Percentiles rank a stretch among this genome's conserved stretches.
phyloP scores from a whole-genome alignment of 2,329 filamentous ascomycete genomes.

The Pestalotiopsis sp. region DNA sequence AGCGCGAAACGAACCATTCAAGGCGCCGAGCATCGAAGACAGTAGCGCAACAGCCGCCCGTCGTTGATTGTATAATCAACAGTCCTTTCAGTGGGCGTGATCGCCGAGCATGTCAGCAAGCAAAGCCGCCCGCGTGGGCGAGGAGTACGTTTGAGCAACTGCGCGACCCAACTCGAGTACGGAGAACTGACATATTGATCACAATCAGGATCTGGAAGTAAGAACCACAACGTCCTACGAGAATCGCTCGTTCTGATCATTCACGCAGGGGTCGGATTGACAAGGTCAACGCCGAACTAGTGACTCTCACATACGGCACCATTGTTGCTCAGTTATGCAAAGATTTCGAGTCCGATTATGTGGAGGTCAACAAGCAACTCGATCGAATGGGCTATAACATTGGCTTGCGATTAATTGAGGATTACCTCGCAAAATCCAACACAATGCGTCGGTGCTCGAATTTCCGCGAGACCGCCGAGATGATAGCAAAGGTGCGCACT shows the following conservation, averaged over 20 bases:
- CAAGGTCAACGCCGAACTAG: conserved; percentile 97
- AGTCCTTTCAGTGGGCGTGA: background rate
- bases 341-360: conserved; percentile 92
- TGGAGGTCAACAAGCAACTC: conserved; percentile 94
- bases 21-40: background rate
- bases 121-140: conserved; percentile 63
- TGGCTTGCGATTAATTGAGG: conserved; percentile 90
- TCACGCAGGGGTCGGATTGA: conserved; percentile 80
- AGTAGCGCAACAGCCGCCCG: background rate
- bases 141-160: conserved; percentile 52
- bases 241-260: background rate
- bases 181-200: conserved; percentile 32
- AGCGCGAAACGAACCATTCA: background rate
- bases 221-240: conserved; percentile 39
- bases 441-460: conserved; percentile 86
- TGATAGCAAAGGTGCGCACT: conserved; percentile 79
- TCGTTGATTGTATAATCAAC: background rate
- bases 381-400: conserved; percentile 99
- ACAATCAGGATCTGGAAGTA: conserved; percentile 84
- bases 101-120: conserved; percentile 53
- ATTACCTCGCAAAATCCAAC: conserved; percentile 95
- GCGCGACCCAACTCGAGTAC: background rate
- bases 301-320: conserved; percentile 96
- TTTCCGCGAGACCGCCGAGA: conserved; percentile 94
- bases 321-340: conserved; percentile 96